Evolutionary conservation across 257 asterid species (phyloP), one percentile per base, ranked within the genome.

Genomic region (Penstemon eatonii): DNA sequence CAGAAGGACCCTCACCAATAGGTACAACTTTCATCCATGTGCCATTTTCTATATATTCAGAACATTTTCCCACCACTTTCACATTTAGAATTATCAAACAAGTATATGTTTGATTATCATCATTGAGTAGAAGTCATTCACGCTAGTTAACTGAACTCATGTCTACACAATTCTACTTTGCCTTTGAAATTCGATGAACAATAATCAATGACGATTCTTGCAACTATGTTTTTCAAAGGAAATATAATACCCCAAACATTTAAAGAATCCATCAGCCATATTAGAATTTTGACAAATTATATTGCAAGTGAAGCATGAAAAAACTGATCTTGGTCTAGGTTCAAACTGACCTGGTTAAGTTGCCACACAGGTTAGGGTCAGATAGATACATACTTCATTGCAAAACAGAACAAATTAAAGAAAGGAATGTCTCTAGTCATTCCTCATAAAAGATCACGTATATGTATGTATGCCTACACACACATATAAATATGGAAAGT

Each of bases 1-100:
- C 89, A 39, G 96, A 84, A 57, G 99, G 99, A 60, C 95, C 93
- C 80, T 76, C 92, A 12, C 96, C 96, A 59, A 73, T 56, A 74
- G 90, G 81, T 63, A 60, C 42, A 68, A 91, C 81, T 86, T 85
- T 86, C 76, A 78, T 78, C 99, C 96, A 94, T 60, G 83, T n/a
- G 49, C 91, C 93, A 60, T 73, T 84, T 76, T 87, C 99, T 94
- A 80, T 74, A 81, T 18, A 59, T 10, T 18, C 52, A 51, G 6
- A 43, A 55, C 10, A n/a, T 41, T 61, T 45, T 33, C 46, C 71
- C 43, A 56, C 60, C 41, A 38, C 51, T 63, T 54, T 49, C 62
- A 50, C 53, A 56, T 15, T 73, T 18, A 53, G 50, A 69, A 73
- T 54, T 36, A 58, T 51, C 49, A 39, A 42, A 71, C n/a, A 55